Evolutionary conservation across 805 yeast species (phyloP), one percentile per base, ranked within the genome.

Genomic region (Kregervanrija fluxuum): DNA sequence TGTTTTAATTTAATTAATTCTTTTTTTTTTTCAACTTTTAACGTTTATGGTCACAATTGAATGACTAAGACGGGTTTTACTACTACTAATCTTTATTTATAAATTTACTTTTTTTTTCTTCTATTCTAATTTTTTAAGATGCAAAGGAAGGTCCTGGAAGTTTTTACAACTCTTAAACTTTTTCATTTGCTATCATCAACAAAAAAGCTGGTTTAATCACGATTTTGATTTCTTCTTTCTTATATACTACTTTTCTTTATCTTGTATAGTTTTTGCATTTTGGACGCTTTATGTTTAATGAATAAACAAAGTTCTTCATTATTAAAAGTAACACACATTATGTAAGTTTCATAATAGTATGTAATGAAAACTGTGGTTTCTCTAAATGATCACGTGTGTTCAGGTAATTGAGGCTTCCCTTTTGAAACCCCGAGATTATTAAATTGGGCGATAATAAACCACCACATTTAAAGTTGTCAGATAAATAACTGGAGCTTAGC

Each of bases 281-380:
- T 61, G 68, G 61, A 64, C 67, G 59, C 61, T 57, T 22, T 22
- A 59, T 65, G 69, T 66, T 65, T 65, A 59, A 60, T 63, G 70
- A 66, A 65, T 50, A 65, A 62, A 67, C 70, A 61, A 47, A 53
- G 65, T 61, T 62, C 67, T 44, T 46, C 51, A 49, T 47, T 37
- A 16, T 22, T 17, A 37, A 45, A 39, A 42, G 37, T 41, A 14
- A 13, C 4, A 14, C 11, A 33, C 8, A 33, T 14, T 14, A n/a
- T 33, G 35, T 33, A 33, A 33, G 9, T 5, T 33, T n/a, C 2
- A 6, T 5, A 5, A 33, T 33, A 5, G 8, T 6, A 33, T 33
- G 9, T 2, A 33, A 2, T 33, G 35, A 5, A 14, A 22, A 22
- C 28, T 22, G 28, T 22, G 28, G 28, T 22, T 22, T 22, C 6